These are phyloP conservation scores for Russula ochroleuca DNA, from an alignment of 768 basidiomycete genomes.

Conservation along the genomic window DNA sequence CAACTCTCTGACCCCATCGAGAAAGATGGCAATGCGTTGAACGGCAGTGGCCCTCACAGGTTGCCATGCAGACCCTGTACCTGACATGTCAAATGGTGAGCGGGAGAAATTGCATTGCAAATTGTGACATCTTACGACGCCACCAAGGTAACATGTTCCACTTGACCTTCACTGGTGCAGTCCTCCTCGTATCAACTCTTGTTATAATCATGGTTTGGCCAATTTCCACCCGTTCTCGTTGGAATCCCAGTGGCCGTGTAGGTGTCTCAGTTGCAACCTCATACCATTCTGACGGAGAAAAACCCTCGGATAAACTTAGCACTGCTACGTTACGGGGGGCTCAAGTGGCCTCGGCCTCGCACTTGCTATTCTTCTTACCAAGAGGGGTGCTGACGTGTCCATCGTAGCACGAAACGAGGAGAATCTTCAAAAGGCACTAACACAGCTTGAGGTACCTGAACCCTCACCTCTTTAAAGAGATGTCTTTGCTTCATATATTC, in stretches of 20 bases:
- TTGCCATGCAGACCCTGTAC: no score
- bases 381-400: constrained; percentile 74
- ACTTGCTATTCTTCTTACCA: constrained; percentile 60
- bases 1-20: not conserved
- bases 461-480: not conserved
- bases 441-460: constrained; percentile 54
- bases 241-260: constrained; percentile 32
- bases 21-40: not conserved
- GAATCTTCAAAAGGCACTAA: constrained; percentile 57
- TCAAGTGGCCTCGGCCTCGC: constrained; percentile 76
- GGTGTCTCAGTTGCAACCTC: not conserved
- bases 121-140: not conserved
- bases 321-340: constrained; percentile 83
- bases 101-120: not conserved
- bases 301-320: constrained; percentile 53
- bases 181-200: constrained; percentile 9
- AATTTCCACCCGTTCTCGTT: constrained; percentile 32
- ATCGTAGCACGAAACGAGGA: constrained; percentile 76
- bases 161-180: not conserved
- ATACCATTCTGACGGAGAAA: not conserved
- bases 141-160: not conserved
- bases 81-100: no score
- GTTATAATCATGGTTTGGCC: constrained; percentile 20
- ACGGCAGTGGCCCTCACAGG: no score
- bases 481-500: not conserved